phyloP scores from a whole-genome alignment of 1,139 yeast genomes.

The Diutina neorugosa region DNA sequence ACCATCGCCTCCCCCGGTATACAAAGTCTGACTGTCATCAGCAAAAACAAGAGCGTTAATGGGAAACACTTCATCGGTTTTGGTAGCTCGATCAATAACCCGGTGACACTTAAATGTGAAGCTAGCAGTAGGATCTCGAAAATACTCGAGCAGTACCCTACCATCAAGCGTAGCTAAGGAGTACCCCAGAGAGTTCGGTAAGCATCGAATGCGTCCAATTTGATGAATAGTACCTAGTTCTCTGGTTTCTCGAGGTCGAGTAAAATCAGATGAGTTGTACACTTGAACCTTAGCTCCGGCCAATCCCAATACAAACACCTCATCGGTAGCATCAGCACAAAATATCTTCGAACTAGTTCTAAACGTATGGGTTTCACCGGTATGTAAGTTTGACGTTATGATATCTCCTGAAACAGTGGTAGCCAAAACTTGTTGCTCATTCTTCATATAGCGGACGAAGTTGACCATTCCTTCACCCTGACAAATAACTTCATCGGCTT shows the following conservation, averaged over 20 bases:
- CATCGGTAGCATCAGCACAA: slow-evolving; percentile 45
- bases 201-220: slow-evolving; percentile 46
- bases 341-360: slow-evolving; percentile 37
- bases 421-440: background rate
- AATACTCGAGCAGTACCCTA: slow-evolving; percentile 69
- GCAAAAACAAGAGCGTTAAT: slow-evolving; percentile 59
- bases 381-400: background rate
- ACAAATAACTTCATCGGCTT: background rate
- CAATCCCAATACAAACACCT: slow-evolving; percentile 43
- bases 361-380: background rate
- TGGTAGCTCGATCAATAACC: slow-evolving; percentile 22
- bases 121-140: slow-evolving; percentile 31
- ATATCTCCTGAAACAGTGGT: background rate
- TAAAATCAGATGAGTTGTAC: slow-evolving; percentile 33
- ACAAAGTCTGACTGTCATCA: slow-evolving; percentile 34
- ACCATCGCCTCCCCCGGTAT: slow-evolving; percentile 77
- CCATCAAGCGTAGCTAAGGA: slow-evolving; percentile 83
- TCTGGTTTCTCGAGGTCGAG: slow-evolving; percentile 39
- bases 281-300: slow-evolving; percentile 42
- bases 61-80: slow-evolving; percentile 59
- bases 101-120: slow-evolving; percentile 87
- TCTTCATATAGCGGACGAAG: background rate
- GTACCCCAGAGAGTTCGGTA: slow-evolving; percentile 54
- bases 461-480: background rate
- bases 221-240: slow-evolving; percentile 70